Evolutionary conservation across 2,329 filamentous ascomycete species (phyloP).

Genomic region (Claviceps sp.): DNA sequence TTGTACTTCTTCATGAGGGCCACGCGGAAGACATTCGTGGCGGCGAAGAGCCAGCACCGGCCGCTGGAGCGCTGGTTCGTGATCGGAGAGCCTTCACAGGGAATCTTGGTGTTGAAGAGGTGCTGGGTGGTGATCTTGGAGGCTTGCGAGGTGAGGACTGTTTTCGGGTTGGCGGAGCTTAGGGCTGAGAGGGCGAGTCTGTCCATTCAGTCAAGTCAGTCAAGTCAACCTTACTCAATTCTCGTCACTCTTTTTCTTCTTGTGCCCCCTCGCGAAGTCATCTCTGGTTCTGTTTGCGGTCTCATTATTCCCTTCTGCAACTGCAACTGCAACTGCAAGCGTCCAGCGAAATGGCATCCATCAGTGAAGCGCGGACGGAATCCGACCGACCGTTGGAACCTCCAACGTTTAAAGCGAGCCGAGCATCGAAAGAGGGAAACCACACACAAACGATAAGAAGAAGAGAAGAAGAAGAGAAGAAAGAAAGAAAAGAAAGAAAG

Average conservation of each 20-base stretch:
- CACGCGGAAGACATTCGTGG: conserved; percentile 85
- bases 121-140: conserved; percentile 58
- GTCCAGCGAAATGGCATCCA: no score
- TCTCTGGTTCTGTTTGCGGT: no score
- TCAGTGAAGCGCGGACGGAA: no score
- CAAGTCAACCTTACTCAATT: no score
- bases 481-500: not conserved
- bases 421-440: no score
- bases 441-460: not conserved
- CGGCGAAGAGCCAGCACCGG: conserved; percentile 83
- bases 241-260: conserved; percentile 3
- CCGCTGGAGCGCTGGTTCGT: conserved; percentile 75
- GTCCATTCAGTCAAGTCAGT: not conserved
- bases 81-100: conserved; percentile 67
- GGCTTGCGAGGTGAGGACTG: conserved; percentile 50
- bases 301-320: no score
- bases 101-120: conserved; percentile 71
- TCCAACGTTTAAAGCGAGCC: no score
- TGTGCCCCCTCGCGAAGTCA: no score
- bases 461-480: not conserved
- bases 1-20: conserved; percentile 74
- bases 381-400: no score
- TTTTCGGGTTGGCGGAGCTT: conserved; percentile 50
- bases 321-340: no score
- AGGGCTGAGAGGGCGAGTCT: conserved; percentile 67